A percentile compares a stretch with the other conserved stretches of the same genome.
Evolutionary conservation across 768 basidiomycete species (phyloP).

Genomic region (Lactarius sp.): DNA sequence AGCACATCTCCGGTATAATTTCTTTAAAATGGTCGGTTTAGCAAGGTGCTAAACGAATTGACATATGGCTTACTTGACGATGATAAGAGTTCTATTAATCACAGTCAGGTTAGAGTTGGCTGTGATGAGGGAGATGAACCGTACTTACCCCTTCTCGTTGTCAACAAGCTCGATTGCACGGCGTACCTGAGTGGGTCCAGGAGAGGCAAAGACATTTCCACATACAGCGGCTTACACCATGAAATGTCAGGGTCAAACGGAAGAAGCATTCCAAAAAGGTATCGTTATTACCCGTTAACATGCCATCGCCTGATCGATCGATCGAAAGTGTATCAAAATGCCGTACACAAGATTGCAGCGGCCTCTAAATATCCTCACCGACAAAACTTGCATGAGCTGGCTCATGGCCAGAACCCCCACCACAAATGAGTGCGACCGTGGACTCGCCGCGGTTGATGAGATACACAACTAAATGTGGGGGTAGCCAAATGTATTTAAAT

Average conservation of each 20-base stretch:
- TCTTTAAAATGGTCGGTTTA: conserved; percentile 35
- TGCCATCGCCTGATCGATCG: conserved; percentile 54
- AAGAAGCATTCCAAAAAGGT: not conserved
- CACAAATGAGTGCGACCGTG: conserved; percentile 74
- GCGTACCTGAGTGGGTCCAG: conserved; percentile 79
- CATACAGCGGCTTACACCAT: conserved; percentile 60
- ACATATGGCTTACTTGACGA: conserved; percentile 58
- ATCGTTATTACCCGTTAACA: conserved; percentile 55
- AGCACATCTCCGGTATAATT: conserved; percentile 90
- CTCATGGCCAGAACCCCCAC: conserved; percentile 88
- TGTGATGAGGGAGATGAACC: not conserved
- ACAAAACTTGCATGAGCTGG: conserved; percentile 88
- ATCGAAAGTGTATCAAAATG: not conserved
- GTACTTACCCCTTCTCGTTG: conserved; percentile 61
- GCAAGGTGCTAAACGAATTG: too few species aligned
- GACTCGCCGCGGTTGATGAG: conserved; percentile 50
- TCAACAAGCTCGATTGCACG: conserved; percentile 73
- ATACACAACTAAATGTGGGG: conserved; percentile 50
- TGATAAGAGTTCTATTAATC: conserved; percentile 60
- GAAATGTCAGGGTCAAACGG: conserved; percentile 1
- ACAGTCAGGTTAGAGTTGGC: not conserved
- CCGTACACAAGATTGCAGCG: not conserved
- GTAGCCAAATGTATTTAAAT: not conserved
- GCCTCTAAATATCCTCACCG: conserved; percentile 42
- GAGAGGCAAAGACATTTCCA: conserved; percentile 87